These are phyloP conservation scores for Tulasnella sp. DNA, from an alignment of 768 basidiomycete genomes.

Conservation along the genomic window DNA sequence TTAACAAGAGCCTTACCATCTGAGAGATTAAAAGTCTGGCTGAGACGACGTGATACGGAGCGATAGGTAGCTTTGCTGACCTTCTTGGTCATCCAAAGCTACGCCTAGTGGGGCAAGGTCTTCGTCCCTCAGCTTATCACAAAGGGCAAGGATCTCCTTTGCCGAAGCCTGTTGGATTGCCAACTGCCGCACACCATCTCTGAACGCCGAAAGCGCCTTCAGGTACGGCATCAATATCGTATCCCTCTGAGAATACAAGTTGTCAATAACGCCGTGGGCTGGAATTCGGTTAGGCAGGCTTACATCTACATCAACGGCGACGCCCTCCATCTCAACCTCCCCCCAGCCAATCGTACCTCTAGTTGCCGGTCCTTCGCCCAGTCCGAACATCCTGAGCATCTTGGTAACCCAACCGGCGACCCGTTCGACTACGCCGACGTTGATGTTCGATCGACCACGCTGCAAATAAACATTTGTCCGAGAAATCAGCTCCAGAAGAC, in stretches of 20 bases:
- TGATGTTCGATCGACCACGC: slow-evolving; percentile 35
- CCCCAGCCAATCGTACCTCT: slow-evolving; percentile 71
- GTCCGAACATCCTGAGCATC: slow-evolving; percentile 47
- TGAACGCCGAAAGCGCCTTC: slow-evolving; percentile 77
- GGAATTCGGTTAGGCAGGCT: slow-evolving; percentile 27
- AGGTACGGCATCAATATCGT: slow-evolving; percentile 86
- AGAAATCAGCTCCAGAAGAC: slow-evolving; percentile 76
- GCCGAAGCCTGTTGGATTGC: slow-evolving; percentile 64
- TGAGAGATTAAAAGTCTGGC: slow-evolving; percentile 34
- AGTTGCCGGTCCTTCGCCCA: slow-evolving; percentile 40
- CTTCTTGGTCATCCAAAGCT: slow-evolving; percentile 94
- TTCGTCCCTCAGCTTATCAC: slow-evolving; percentile 82
- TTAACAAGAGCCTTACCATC: slow-evolving; percentile 96
- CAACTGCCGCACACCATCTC: slow-evolving; percentile 78
- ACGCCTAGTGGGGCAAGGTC: slow-evolving; percentile 93
- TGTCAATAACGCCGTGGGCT: not conserved
- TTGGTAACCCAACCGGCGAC: slow-evolving; percentile 46
- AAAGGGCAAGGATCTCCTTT: slow-evolving; percentile 78
- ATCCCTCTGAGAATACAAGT: slow-evolving; percentile 56
- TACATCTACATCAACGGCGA: slow-evolving; percentile 38
- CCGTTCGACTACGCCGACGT: slow-evolving; percentile 57
- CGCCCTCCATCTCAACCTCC: slow-evolving; percentile 45
- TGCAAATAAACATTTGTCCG: slow-evolving; percentile 80
- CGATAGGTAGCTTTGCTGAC: slow-evolving; percentile 39
- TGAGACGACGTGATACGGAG: slow-evolving; percentile 6